Base-by-base conservation (phyloP, 1,139 yeast genomes). In the Nakaseomyces kungkrabaensis region DNA sequence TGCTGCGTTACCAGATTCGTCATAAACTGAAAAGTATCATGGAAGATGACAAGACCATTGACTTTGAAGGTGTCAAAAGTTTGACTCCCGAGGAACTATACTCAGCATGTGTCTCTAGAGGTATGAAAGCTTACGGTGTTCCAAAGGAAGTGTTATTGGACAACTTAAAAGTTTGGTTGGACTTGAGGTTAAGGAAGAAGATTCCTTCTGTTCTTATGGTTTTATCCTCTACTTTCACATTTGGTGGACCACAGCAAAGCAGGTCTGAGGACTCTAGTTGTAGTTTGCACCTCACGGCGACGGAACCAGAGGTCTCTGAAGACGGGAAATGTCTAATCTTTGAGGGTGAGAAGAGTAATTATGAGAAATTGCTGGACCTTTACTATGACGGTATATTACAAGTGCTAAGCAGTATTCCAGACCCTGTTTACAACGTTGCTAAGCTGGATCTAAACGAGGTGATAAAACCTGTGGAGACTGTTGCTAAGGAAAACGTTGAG, bases 351-450 rank as follows among this genome's bases (percentile, higher is more conserved):
- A 55, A 54, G 42, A 54, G 55, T 33, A 72, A 74, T 57, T 72
- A 81, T 43, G 73, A 75, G 56, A 72, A 78, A 41, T 77, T 79
- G 57, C 79, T 86, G 68, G 69, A 68, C 47, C 60, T 62, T 46
- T 74, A 82, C 49, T 89, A 86, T 67, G 96, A 90, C 60, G 97
- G 96, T 24, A 78, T 92, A 56, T 75, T 85, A 59, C 90, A 94
- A 17, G 97, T 92, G 11, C 74, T 92, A 62, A 79, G 89, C 51
- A 84, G 96, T 4, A 82, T 92, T 59, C 98, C 98, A 40, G 95
- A 88, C 65, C 97, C 92, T 68, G 88, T 90, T 51, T 92, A 87
- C 72, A 95, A 92, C 66, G 96, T 90, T 58, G 95, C 97, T 56
- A 95, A 89, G 70, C 77, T 90, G 57, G 95, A 89, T 64, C 89